Base-by-base conservation (phyloP, 352 stramenopile species). In the Phytophthora boehmeriae region DNA sequence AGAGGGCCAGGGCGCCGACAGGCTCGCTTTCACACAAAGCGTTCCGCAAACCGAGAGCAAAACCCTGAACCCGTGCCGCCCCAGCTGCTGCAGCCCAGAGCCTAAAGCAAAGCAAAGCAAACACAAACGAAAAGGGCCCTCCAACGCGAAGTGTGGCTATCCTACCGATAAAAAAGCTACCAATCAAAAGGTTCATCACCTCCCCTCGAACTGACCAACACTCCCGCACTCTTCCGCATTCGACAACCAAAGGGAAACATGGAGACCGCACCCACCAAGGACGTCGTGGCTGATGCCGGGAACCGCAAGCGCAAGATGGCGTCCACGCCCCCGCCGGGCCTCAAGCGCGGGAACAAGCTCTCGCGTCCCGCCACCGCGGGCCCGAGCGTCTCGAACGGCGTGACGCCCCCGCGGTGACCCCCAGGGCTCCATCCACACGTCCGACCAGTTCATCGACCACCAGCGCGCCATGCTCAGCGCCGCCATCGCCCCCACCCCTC, bases 301-400 rank as follows among this genome's bases (percentile, higher is more conserved):
- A 88, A 85, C 60, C 84, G 84, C 69, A 93, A 93, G 78, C 81
- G 84, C 38, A 90, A 91, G 78, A 90, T 87, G 65, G 80, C 75
- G 61, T 27, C 76, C 59, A 65, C 69, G 48, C 63, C 71, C 9
- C 69, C 76, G 8, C 46, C 68, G 5, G 60, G 73, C 1, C 74
- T 88, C 16, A 79, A 77, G 54, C 74, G 78, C 55, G 75, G 78
- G 0, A 68, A 62, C 59, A 88, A 88, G 51, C 73, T 88, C 42
- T 77, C 80, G 25, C 74, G 78, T 0, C 74, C 76, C 30, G 45
- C 64, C 20, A 36, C 70, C 14, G 9, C 55, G 0, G 45, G 22
- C 19, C 43, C 53, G 32, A 74, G 66, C 55, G 46, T 80, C 4
- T 71, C 46, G 5, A 77, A 80, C 32, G 72, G 72, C n/a, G 47